Conservation (phyloP, 2,329 filamentous ascomycete genomes). For the Achaetomium macrosporum region DNA sequence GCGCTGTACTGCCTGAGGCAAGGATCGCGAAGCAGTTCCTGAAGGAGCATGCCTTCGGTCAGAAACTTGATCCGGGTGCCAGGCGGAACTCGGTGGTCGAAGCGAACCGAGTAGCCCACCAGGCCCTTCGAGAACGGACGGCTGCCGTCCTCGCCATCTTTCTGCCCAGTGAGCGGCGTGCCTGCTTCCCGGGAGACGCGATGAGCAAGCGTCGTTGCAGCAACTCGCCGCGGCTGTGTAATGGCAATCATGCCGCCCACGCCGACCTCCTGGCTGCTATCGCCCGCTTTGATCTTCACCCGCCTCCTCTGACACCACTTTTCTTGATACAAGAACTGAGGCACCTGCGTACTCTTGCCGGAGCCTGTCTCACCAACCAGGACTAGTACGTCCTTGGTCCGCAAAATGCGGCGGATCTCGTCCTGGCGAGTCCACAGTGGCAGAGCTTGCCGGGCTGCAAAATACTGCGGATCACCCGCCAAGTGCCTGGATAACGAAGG, state of each 20-base stretch:
- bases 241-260: slow-evolving; percentile 83
- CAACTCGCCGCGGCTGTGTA: slow-evolving; percentile 89
- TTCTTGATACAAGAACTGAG: slow-evolving; percentile 77
- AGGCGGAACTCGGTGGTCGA: slow-evolving; percentile 78
- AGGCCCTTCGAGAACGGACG: slow-evolving; percentile 41
- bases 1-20: slow-evolving; percentile 79
- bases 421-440: slow-evolving; percentile 74
- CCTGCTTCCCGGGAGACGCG: slow-evolving; percentile 76
- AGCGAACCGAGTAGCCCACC: slow-evolving; percentile 92
- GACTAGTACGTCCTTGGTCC: slow-evolving; percentile 67
- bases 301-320: slow-evolving; percentile 66
- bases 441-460: slow-evolving; percentile 56
- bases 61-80: slow-evolving; percentile 87
- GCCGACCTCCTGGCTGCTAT: slow-evolving; percentile 37
- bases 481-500: not conserved
- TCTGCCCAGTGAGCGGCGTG: slow-evolving; percentile 38
- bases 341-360: slow-evolving; percentile 94
- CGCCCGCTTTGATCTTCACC: slow-evolving; percentile 39
- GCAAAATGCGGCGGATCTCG: slow-evolving; percentile 61
- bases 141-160: slow-evolving; percentile 16
- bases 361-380: slow-evolving; percentile 92
- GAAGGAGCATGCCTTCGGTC: slow-evolving; percentile 92
- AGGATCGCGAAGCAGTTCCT: slow-evolving; percentile 85
- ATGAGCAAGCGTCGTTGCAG: slow-evolving; percentile 82
- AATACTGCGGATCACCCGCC: slow-evolving; percentile 28